Conservation (phyloP, 768 basidiomycete species). For the Mycena indigotica region DNA sequence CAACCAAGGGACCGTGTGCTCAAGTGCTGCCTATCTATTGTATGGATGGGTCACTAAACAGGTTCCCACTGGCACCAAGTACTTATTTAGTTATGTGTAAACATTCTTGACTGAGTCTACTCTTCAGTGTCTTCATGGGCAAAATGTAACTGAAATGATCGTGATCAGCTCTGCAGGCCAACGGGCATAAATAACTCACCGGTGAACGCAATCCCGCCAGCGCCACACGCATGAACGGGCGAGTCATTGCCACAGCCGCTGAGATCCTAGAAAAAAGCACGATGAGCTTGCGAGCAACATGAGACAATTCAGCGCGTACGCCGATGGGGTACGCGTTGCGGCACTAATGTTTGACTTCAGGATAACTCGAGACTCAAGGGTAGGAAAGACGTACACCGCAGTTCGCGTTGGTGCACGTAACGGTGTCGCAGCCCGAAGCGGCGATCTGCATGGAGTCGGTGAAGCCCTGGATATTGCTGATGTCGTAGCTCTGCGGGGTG, state of each 20-base stretch:
- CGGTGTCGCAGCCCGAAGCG: slow-evolving; percentile 41
- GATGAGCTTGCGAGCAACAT: neutral
- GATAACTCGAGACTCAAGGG: neutral
- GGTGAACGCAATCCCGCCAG: slow-evolving; percentile 37
- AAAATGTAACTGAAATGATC: slow-evolving; percentile 29
- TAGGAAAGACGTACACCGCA: slow-evolving; percentile 30
- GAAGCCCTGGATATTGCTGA: slow-evolving; percentile 47
- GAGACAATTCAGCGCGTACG: slow-evolving; percentile 23
- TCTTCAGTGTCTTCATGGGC: slow-evolving; percentile 24
- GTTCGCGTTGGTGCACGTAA: slow-evolving; percentile 40
- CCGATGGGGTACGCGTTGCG: slow-evolving; percentile 35
- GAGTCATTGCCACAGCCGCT: slow-evolving; percentile 41
- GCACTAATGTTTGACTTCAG: slow-evolving; percentile 23
- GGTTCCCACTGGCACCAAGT: neutral
- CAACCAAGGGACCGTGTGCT: no score
- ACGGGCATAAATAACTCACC: slow-evolving; percentile 1
- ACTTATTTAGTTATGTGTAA: neutral
- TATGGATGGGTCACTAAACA: no score
- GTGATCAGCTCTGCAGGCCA: neutral
- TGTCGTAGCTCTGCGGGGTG: slow-evolving; percentile 41
- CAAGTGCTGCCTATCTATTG: no score
- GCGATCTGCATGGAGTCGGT: slow-evolving; percentile 39
- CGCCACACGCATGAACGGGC: slow-evolving; percentile 39
- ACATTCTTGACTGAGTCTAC: neutral
- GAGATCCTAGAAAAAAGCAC: slow-evolving; percentile 31